phyloP scores from a whole-genome alignment of 805 yeast genomes.

The Starmerella potacharoeniae region DNA sequence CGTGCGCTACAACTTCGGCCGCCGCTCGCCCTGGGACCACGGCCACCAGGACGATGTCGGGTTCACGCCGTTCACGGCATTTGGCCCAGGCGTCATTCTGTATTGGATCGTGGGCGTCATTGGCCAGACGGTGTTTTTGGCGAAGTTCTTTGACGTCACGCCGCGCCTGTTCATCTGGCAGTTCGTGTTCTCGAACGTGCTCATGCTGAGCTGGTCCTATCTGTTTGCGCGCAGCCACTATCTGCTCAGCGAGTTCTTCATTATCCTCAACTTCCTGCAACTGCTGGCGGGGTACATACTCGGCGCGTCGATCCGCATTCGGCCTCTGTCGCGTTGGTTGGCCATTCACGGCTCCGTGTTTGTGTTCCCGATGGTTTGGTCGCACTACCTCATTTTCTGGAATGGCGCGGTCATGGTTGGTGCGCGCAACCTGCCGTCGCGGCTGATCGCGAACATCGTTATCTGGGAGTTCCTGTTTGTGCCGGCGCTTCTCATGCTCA shows the following conservation, averaged over 20 bases:
- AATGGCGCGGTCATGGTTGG: conserved; percentile 70
- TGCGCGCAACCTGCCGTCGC: conserved; percentile 44
- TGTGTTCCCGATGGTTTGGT: conserved; percentile 68
- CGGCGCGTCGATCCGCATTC: conserved; percentile 48
- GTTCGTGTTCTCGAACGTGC: conserved; percentile 49
- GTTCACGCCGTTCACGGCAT: conserved; percentile 61
- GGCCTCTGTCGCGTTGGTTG: conserved; percentile 42
- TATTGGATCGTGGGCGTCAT: conserved; percentile 50
- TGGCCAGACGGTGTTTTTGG: conserved; percentile 37
- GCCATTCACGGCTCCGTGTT: conserved; percentile 53
- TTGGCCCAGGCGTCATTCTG: conserved; percentile 28
- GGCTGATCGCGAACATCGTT: conserved; percentile 59
- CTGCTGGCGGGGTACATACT: conserved; percentile 43
- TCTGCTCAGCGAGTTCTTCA: conserved; percentile 46
- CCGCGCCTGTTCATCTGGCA: conserved; percentile 41
- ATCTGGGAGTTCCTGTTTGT: conserved; percentile 68
- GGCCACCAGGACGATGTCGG: conserved; percentile 41
- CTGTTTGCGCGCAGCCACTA: conserved; percentile 51
- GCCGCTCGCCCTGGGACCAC: conserved; percentile 34
- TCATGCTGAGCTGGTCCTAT: conserved; percentile 52
- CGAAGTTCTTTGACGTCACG: conserved; percentile 22
- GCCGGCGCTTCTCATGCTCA: conserved; percentile 45
- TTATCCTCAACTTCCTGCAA: conserved; percentile 50
- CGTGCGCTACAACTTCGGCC: conserved; percentile 46
- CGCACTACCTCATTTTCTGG: conserved; percentile 66